Evolutionary conservation across 495 filamentous ascomycete genomes (phyloP).

Genomic region (Neurospora sp.): DNA sequence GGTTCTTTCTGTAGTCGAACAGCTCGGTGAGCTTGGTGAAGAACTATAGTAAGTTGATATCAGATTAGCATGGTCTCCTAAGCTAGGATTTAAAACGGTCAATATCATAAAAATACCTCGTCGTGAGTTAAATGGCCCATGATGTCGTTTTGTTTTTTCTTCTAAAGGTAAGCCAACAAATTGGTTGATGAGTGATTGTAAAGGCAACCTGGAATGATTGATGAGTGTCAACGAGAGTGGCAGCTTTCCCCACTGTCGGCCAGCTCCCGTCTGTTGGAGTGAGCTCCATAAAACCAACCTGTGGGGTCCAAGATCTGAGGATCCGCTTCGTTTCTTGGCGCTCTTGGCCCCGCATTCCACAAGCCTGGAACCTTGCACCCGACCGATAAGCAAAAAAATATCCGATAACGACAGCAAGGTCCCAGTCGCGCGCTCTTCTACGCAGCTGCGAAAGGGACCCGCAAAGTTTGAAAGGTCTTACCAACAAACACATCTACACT

Average conservation of each 20-base stretch:
- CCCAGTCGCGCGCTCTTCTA: neutral
- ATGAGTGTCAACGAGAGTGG: neutral
- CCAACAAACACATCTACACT: neutral
- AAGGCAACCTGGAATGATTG: neutral
- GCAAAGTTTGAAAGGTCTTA: neutral
- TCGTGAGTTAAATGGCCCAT: conserved; percentile 55
- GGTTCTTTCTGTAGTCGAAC: conserved; percentile 56
- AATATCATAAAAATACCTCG: conserved; percentile 42
- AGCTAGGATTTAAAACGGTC: neutral
- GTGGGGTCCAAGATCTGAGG: neutral
- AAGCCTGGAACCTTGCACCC: neutral
- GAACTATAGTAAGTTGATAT: conserved; percentile 48
- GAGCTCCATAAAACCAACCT: neutral
- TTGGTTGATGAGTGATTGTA: neutral
- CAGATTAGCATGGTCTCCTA: conserved; percentile 13
- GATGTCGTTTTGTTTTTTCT: neutral
- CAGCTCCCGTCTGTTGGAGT: neutral
- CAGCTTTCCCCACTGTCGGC: neutral
- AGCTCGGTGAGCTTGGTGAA: conserved; percentile 68
- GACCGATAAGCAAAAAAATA: neutral
- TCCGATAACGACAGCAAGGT: neutral
- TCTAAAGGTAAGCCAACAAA: neutral
- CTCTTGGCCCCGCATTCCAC: neutral
- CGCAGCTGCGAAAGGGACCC: neutral
- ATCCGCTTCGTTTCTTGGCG: neutral